phyloP scores from a whole-genome alignment of 495 filamentous ascomycete genomes.

The Cercophora sp. region DNA sequence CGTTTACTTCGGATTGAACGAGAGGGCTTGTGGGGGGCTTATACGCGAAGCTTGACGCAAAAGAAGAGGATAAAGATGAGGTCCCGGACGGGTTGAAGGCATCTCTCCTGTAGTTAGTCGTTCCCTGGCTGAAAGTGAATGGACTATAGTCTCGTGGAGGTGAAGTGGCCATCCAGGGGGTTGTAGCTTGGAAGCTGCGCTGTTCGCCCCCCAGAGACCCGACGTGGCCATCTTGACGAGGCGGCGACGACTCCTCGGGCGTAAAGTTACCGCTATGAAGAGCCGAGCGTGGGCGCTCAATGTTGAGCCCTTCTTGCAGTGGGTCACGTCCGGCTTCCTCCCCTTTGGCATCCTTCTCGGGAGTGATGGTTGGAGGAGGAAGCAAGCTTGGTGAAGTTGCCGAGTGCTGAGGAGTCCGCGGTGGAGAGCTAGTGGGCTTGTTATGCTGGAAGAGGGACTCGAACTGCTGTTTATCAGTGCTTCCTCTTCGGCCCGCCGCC shows the following conservation, averaged over 20 bases:
- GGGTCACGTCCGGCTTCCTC: conserved; percentile 23
- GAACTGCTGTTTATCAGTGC: conserved; percentile 22
- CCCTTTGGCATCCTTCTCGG: conserved; percentile 32
- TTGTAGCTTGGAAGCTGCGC: conserved; percentile 5
- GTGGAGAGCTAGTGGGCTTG: conserved; percentile 27
- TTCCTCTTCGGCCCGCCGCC: too few species aligned
- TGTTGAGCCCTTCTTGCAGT: conserved; percentile 51
- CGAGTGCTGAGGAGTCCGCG: conserved; percentile 33
- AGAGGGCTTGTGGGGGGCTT: conserved; percentile 89
- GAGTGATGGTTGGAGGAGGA: conserved; percentile 39
- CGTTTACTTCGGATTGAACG: conserved; percentile 83
- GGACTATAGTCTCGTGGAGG: conserved; percentile 42
- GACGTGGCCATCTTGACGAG: not conserved
- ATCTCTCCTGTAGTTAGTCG: conserved; percentile 20
- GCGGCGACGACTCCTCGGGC: conserved; percentile 42
- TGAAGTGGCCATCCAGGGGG: conserved; percentile 41
- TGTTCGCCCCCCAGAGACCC: not conserved
- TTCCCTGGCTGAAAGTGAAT: conserved; percentile 33
- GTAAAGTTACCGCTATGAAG: conserved; percentile 88
- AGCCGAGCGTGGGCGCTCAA: conserved; percentile 81
- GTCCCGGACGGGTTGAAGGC: conserved; percentile 37
- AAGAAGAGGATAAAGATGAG: conserved; percentile 67
- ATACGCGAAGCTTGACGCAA: conserved; percentile 79
- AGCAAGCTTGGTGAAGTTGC: conserved; percentile 31
- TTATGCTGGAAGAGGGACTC: conserved; percentile 36